Conservation (phyloP, 768 basidiomycete genomes). For the Auriscalpium microsporum region DNA sequence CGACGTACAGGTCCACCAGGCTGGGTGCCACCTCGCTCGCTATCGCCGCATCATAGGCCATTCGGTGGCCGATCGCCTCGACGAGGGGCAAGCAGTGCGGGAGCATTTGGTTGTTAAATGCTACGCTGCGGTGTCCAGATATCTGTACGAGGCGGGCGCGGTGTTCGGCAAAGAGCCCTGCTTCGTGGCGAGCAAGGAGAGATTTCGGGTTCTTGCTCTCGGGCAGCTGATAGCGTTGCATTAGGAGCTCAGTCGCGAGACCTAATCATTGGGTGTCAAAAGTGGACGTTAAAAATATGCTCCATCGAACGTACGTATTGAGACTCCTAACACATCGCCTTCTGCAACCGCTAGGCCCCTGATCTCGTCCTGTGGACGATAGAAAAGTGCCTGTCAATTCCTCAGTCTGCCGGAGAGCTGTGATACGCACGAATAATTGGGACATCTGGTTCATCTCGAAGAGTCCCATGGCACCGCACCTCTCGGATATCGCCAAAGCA, state of each 20-base stretch:
- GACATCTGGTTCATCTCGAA: slow-evolving; percentile 59
- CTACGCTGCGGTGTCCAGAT: slow-evolving; percentile 35
- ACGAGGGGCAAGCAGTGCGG: slow-evolving; percentile 45
- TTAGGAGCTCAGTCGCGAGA: slow-evolving; percentile 51
- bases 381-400: slow-evolving; percentile 13
- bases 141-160: slow-evolving; percentile 6
- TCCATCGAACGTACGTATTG: slow-evolving; percentile 33
- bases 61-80: slow-evolving; percentile 56
- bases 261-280: slow-evolving; percentile 31
- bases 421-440: slow-evolving; percentile 36
- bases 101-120: slow-evolving; percentile 45
- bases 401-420: slow-evolving; percentile 19
- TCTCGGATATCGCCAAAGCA: slow-evolving; percentile 46
- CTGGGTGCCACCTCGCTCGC: slow-evolving; percentile 35
- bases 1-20: slow-evolving; percentile 50
- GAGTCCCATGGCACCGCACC: slow-evolving; percentile 59
- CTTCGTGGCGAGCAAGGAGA: slow-evolving; percentile 43
- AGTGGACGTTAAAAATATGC: slow-evolving; percentile 26
- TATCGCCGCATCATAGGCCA: slow-evolving; percentile 48
- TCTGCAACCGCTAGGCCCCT: slow-evolving; percentile 31
- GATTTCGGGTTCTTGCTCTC: slow-evolving; percentile 35
- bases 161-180: slow-evolving; percentile 24
- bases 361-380: slow-evolving; percentile 12
- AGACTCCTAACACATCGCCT: slow-evolving; percentile 43
- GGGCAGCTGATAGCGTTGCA: slow-evolving; percentile 44